Evolutionary conservation across 768 basidiomycete genomes (phyloP).

Genomic region (Xerocomellus intermedius): DNA sequence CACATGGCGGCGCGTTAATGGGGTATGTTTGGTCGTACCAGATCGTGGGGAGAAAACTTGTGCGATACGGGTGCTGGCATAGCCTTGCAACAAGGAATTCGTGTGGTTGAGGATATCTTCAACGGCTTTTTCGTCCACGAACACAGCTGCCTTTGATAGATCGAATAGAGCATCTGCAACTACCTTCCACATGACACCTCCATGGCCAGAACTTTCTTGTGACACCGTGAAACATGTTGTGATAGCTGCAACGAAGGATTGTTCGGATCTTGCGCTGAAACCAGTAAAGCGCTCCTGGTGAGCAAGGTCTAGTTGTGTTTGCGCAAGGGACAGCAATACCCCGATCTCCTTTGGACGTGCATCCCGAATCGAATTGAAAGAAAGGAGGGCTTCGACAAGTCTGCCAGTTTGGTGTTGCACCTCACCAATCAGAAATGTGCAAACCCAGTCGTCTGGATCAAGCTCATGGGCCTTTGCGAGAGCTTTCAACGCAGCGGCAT

Average conservation of each 20-base stretch:
- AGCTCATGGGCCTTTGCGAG: conserved; percentile 73
- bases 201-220: conserved; percentile 57
- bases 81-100: conserved; percentile 38
- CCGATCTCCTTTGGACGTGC: conserved; percentile 66
- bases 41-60: conserved; percentile 38
- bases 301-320: conserved; percentile 72
- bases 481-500: conserved; percentile 87
- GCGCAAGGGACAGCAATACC: conserved; percentile 66
- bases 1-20: conserved; percentile 35
- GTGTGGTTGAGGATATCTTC: conserved; percentile 35
- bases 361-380: conserved; percentile 56
- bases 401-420: conserved; percentile 77
- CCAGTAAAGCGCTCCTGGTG: conserved; percentile 62
- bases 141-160: conserved; percentile 54
- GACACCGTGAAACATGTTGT: conserved; percentile 48
- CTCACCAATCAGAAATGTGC: conserved; percentile 78
- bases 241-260: conserved; percentile 66
- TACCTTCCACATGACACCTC: conserved; percentile 79
- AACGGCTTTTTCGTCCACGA: conserved; percentile 44
- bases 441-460: conserved; percentile 78
- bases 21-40: conserved; percentile 15
- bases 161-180: conserved; percentile 73
- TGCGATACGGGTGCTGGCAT: conserved; percentile 42
- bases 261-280: conserved; percentile 71
- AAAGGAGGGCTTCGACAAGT: conserved; percentile 69